Evolutionary conservation across 805 yeast species (phyloP), one percentile per base, ranked within the genome.

Genomic region (Cyberlindnera galapagoensis): DNA sequence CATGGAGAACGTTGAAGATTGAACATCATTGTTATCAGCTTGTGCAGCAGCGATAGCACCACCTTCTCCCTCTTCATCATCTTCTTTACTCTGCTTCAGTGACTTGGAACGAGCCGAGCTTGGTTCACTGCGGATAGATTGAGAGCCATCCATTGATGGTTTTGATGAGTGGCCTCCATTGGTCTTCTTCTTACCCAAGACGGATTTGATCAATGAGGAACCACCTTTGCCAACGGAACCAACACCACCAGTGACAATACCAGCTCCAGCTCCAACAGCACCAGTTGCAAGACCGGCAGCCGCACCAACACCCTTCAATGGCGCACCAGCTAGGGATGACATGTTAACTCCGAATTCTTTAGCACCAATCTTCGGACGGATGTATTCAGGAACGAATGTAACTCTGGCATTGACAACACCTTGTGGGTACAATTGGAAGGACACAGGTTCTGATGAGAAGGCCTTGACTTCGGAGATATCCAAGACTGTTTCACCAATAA

Each of bases 381-480:
- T 57, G 52, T 80, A 83, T 45, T 75, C 73, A 14, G 90, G 87
- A 26, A 49, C 52, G 57, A 81, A 83, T 1, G 62, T 57, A 4
- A 74, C 78, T 27, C 63, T 59, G 36, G 78, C 49, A 34, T 65
- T 59, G n/a, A 80, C 58, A 1, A 60, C 42, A 39, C 94, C 94
- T 51, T 77, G 78, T n/a, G 86, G 76, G 38, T 71, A 64, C 36
- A 83, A 59, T 13, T 66, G 57, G 26, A 69, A 68, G 15, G 63
- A 61, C 45, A 78, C 63, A 9, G 64, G 61, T 22, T 70, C 63
- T 10, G 65, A 47, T 24, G 65, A 52, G 17, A 57, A 57, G 2
- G 77, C 70, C n/a, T 61, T 62, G 24, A 82, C 44, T 3, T 63
- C 39, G 1, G 71, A 56, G 12, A 78, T 53, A 43, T 79, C 79